Evolutionary conservation across 768 basidiomycete species (phyloP).

Genomic region (Tephrocybe sp.): DNA sequence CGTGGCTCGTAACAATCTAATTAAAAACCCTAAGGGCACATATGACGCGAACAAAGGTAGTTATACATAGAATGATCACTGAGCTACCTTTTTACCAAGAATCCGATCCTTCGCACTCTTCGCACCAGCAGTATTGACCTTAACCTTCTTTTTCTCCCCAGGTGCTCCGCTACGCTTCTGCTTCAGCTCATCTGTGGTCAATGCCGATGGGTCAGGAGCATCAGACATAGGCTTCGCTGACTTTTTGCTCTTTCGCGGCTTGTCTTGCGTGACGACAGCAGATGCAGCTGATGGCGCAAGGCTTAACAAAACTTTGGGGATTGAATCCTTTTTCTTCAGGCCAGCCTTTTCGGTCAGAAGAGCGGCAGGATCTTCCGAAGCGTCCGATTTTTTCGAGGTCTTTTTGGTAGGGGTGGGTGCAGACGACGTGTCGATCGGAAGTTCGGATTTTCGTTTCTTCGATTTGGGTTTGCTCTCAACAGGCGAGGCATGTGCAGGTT

Average conservation of each 20-base stretch:
- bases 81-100: conserved; percentile 51
- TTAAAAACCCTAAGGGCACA: no score
- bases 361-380: neutral
- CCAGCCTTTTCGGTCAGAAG: neutral
- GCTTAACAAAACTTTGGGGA: neutral
- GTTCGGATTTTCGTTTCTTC: conserved; percentile 19
- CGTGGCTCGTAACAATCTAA: no score
- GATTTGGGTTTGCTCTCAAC: conserved; percentile 7
- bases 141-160: conserved; percentile 61
- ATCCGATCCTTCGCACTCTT: conserved; percentile 57
- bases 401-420: conserved; percentile 4
- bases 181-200: conserved; percentile 50
- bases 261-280: conserved; percentile 2
- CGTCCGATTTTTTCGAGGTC: conserved; percentile 3
- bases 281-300: neutral
- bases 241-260: conserved; percentile 15
- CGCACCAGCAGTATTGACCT: conserved; percentile 34
- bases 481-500: conserved; percentile 20
- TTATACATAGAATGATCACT: no score
- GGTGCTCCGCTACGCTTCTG: conserved; percentile 44
- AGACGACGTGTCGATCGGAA: neutral
- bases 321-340: neutral
- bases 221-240: conserved; percentile 11
- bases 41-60: no score
- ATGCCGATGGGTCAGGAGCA: conserved; percentile 6